Conservation (phyloP, 768 basidiomycete species). For the Lactarius deliciosus region DNA sequence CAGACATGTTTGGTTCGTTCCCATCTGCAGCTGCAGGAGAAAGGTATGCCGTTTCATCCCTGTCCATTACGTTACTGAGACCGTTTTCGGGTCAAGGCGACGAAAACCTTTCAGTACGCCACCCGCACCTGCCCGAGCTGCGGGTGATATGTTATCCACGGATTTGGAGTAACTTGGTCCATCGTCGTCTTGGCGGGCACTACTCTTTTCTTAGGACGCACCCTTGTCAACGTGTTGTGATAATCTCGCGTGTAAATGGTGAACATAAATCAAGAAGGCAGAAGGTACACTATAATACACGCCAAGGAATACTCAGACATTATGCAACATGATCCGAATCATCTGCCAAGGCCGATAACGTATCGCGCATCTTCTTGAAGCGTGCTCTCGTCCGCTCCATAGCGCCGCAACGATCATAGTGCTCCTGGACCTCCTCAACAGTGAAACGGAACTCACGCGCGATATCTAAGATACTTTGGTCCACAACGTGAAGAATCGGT, state of each 20-base stretch:
- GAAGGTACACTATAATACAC: constrained; percentile 4
- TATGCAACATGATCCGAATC: constrained; percentile 19
- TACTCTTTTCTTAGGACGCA: background rate
- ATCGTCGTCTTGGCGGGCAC: background rate
- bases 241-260: background rate
- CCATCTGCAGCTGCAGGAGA: constrained; percentile 96
- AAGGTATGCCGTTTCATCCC: constrained; percentile 54
- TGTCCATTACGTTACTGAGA: background rate
- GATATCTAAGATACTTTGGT: constrained; percentile 63
- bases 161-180: constrained; percentile 51
- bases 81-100: constrained; percentile 46
- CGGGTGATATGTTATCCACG: constrained; percentile 62
- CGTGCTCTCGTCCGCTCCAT: constrained; percentile 62
- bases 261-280: constrained; percentile 13
- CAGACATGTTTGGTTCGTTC: constrained; percentile 93
- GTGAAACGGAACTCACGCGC: constrained; percentile 71
- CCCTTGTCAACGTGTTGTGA: background rate
- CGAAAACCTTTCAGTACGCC: constrained; percentile 79
- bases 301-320: background rate
- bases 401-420: constrained; percentile 71
- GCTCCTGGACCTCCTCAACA: constrained; percentile 73
- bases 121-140: constrained; percentile 71
- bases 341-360: constrained; percentile 31
- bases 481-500: constrained; percentile 55
- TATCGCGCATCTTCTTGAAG: constrained; percentile 66